Evolutionary conservation across 345 rosid species (phyloP), one percentile per base, ranked within the genome.

Genomic region (Diplotaxis tenuifolia): DNA sequence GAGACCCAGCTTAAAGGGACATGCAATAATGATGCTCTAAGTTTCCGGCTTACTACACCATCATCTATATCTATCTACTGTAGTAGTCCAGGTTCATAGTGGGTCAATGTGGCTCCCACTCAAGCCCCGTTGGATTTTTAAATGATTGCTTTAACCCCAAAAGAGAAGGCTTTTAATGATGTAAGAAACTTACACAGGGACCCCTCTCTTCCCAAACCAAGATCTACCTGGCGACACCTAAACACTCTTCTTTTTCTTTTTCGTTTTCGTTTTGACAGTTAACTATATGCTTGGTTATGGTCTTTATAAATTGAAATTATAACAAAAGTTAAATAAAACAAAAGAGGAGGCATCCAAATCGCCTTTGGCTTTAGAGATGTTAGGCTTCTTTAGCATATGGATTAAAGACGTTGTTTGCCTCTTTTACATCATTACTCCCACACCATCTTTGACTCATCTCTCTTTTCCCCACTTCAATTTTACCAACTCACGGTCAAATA

Each of bases 341-440:
- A 75, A 69, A 61, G 68, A 9, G 65, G 58, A 75, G 65, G 71
- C 75, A 70, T 76, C 79, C 31, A 70, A 63, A 23, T 76, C 75
- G 54, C 40, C 75, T 76, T 76, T 76, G 66, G 75, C 79, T 76
- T 76, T 76, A 68, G 68, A 54, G 63, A 59, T 75, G 74, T 62
- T 74, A 23, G 68, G 63, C 57, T 68, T 75, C 74, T 69, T 73
- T 65, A 63, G 16, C 71, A 70, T 63, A 64, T 63, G 75, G 79
- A 68, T 70, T 76, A 76, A 76, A 76, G 79, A 76, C 65, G 40
- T 63, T 57, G 79, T 64, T 45, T 54, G 53, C 62, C 32, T 55
- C 79, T 70, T 76, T 76, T 69, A 56, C 74, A 75, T 76, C 79
- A 76, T 76, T 64, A 70, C 67, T 56, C 71, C 79, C 79, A 76